Percentiles rank a stretch among this genome's conserved stretches.
phyloP scores from a whole-genome alignment of 495 filamentous ascomycete species.

The Penicillium roqueforti region DNA sequence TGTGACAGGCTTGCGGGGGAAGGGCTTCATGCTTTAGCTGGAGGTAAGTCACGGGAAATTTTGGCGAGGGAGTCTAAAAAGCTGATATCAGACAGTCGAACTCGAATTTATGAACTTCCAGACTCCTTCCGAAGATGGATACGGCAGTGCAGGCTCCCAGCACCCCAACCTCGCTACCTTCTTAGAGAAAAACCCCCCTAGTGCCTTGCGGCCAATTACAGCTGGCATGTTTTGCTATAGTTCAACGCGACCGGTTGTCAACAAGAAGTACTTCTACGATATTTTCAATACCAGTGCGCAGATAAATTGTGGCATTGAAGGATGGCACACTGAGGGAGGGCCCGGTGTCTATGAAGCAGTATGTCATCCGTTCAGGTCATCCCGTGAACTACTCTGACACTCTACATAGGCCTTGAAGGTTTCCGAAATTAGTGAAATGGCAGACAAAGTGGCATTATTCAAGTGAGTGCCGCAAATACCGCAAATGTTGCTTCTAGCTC shows the following conservation, averaged over 20 bases:
- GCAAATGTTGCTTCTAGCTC: neutral
- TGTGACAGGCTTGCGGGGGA: conserved; percentile 57
- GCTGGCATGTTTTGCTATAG: conserved; percentile 95
- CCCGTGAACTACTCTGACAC: conserved; percentile 1
- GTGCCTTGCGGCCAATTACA: conserved; percentile 65
- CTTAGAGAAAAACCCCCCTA: conserved; percentile 61
- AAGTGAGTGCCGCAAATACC: conserved; percentile 49
- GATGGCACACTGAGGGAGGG: conserved; percentile 91
- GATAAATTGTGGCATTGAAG: conserved; percentile 76
- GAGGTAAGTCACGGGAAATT: conserved; percentile 53
- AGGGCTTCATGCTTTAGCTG: conserved; percentile 75
- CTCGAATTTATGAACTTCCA: conserved; percentile 93
- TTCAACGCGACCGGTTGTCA: conserved; percentile 77
- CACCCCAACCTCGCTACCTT: conserved; percentile 62
- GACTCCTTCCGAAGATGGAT: conserved; percentile 48
- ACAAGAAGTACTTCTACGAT: conserved; percentile 86
- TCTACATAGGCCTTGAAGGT: conserved; percentile 59
- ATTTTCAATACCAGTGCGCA: conserved; percentile 71
- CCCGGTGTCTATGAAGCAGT: conserved; percentile 89
- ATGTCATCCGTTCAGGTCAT: conserved; percentile 10
- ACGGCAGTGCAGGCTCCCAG: conserved; percentile 41
- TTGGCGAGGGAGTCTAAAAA: neutral
- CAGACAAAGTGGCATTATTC: conserved; percentile 79
- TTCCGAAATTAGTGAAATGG: conserved; percentile 70
- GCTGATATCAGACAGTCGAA: conserved; percentile 56